phyloP scores from a whole-genome alignment of 495 filamentous ascomycete genomes.

The Bryoglossum gracile region DNA sequence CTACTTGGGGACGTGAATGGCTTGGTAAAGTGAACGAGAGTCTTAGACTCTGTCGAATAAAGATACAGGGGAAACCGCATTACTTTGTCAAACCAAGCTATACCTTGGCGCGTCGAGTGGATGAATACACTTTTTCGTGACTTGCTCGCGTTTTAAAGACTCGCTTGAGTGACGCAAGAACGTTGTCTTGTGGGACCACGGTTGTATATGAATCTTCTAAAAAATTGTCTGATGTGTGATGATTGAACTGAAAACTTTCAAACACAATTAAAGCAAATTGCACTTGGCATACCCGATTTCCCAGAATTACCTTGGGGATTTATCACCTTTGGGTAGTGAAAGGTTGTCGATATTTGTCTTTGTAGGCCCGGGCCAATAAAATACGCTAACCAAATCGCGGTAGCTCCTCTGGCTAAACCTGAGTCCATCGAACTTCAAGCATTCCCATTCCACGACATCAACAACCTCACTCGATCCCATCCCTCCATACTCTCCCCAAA shows the following conservation, averaged over 20 bases:
- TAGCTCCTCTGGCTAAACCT: background rate
- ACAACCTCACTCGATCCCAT: background rate
- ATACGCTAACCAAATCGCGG: background rate
- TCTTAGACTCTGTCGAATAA: too few relatives aligned
- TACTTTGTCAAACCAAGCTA: too few relatives aligned
- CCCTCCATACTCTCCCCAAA: constrained; percentile 3
- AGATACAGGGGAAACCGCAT: too few relatives aligned
- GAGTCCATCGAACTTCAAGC: constrained; percentile 9
- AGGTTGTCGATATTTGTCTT: background rate
- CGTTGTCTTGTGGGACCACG: too few relatives aligned
- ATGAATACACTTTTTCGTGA: too few relatives aligned
- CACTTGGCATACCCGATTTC: background rate
- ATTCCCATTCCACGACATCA: constrained; percentile 15
- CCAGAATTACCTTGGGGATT: too few relatives aligned
- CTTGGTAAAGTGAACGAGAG: too few relatives aligned
- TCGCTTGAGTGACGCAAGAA: too few relatives aligned
- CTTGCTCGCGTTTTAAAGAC: too few relatives aligned
- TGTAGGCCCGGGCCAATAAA: background rate
- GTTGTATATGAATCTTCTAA: background rate
- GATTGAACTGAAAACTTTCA: background rate
- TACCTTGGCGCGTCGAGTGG: too few relatives aligned
- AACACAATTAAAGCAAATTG: background rate
- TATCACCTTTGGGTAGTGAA: too few relatives aligned
- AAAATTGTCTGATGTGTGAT: background rate
- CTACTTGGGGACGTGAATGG: too few relatives aligned